Evolutionary conservation across 176 grass and related monocot genomes (phyloP), one percentile per base, ranked within the genome.

Genomic region (Puya raimondii): DNA sequence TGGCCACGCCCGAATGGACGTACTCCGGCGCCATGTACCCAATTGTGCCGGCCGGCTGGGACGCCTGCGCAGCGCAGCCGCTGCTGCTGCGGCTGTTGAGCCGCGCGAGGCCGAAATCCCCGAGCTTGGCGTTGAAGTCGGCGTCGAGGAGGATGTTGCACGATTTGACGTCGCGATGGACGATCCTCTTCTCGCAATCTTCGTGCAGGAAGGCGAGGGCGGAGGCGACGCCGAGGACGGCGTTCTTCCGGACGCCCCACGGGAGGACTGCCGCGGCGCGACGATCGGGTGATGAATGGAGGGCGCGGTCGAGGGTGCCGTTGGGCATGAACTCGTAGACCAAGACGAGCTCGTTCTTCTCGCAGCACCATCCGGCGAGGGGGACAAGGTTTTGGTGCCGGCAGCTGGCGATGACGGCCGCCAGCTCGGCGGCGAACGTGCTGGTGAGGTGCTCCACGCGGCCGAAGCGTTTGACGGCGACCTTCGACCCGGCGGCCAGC

Each of bases 321-420:
- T 90, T 90, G 53, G 91, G 91, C 86, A 95, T 86, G 84, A 82
- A 90, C 63, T 95, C 91, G 7, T 95, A 90, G 65, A 82, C 91
- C 64, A 95, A 80, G 70, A 90, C 78, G 26, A 90, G 66, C 4
- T 95, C 91, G 70, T 85, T 76, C 63, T 78, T 72, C 17, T 88
- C 74, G 52, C 66, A 61, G 51, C 81, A 85, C 81, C 84, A 90
- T 11, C 84, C 91, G 23, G 53, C 18, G 70, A 95, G 81, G 0
- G 75, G 76, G 51, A 95, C 79, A 0, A 95, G 91, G 68, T 95
- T 95, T 10, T 76, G 72, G 65, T 92, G 85, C 18, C 81, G 80
- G 50, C 68, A 83, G 64, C 85, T 74, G 47, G 67, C 81, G 64
- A 78, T 69, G 64, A 73, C 80, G 47, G 83, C 77, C 18, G 57